Conservation (phyloP, 768 basidiomycete species). For the Trametes elegans region DNA sequence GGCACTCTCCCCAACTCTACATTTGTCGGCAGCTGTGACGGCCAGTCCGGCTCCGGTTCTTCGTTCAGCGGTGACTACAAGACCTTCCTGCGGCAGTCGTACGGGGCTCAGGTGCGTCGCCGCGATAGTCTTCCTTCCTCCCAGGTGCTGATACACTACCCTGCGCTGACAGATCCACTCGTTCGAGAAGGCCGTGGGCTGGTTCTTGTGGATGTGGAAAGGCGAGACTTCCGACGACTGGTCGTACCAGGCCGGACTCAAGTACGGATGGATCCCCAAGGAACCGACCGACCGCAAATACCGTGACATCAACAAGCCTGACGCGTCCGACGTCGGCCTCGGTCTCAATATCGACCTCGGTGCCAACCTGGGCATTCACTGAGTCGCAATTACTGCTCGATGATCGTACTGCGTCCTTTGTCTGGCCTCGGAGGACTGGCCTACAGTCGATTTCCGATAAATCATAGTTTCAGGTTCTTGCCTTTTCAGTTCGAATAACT, state of each 20-base stretch:
- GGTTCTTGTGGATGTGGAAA: constrained; percentile 88
- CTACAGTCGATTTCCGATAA: too few relatives aligned
- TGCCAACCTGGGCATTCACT: too few relatives aligned
- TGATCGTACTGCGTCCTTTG: too few relatives aligned
- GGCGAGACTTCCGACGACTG: constrained; percentile 83
- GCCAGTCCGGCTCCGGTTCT: constrained; percentile 70
- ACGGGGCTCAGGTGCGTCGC: constrained; percentile 71
- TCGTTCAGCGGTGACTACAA: constrained; percentile 77
- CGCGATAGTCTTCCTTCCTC: constrained; percentile 20
- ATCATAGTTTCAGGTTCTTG: too few relatives aligned
- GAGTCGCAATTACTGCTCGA: too few relatives aligned
- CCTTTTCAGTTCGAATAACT: too few relatives aligned
- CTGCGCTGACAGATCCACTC: constrained; percentile 38
- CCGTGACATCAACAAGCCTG: constrained; percentile 63
- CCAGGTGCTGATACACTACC: not conserved
- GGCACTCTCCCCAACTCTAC: constrained; percentile 64
- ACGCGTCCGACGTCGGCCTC: too few relatives aligned
- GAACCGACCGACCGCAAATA: constrained; percentile 50
- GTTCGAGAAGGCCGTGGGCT: constrained; percentile 68
- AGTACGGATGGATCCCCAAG: constrained; percentile 82
- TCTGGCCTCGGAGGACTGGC: too few relatives aligned
- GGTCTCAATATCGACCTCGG: too few relatives aligned
- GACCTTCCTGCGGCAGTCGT: constrained; percentile 75
- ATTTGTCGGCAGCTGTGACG: constrained; percentile 69
- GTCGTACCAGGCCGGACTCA: constrained; percentile 81